phyloP scores from a whole-genome alignment of 2,329 filamentous ascomycete species.

The Pseudocercospora vitis region DNA sequence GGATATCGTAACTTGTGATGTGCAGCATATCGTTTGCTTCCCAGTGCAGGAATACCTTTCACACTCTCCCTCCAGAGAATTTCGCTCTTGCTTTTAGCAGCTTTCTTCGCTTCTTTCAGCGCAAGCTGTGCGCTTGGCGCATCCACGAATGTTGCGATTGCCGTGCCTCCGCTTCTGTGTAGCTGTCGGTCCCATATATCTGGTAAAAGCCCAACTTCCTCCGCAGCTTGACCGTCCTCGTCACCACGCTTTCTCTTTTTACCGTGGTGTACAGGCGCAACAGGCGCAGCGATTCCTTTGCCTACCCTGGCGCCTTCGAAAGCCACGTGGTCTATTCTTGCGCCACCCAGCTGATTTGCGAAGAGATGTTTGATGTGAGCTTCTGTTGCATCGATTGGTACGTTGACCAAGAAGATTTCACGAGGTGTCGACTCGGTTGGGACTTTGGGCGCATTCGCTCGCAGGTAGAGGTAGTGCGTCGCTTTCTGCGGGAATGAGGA shows the following conservation, averaged over 20 bases:
- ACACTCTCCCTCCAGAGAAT: constrained; percentile 68
- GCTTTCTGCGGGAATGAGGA: constrained; percentile 62
- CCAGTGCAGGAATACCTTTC: constrained; percentile 58
- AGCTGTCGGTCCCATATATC: constrained; percentile 71
- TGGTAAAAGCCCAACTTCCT: constrained; percentile 57
- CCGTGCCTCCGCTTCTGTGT: constrained; percentile 72
- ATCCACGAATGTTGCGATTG: constrained; percentile 81
- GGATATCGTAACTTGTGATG: constrained; percentile 75
- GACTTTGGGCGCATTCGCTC: constrained; percentile 76
- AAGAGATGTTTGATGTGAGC: constrained; percentile 75
- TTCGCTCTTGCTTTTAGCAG: constrained; percentile 56
- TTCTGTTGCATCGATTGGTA: constrained; percentile 81
- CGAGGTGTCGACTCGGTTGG: constrained; percentile 71
- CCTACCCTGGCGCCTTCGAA: constrained; percentile 66
- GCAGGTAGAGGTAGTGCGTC: constrained; percentile 83
- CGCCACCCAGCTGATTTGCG: constrained; percentile 69
- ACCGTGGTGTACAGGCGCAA: constrained; percentile 37
- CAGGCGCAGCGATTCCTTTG: constrained; percentile 38
- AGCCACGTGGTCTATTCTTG: constrained; percentile 72
- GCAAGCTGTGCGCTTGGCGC: constrained; percentile 72
- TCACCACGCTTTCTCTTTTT: constrained; percentile 59
- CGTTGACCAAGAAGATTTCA: constrained; percentile 86
- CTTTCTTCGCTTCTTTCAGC: constrained; percentile 70
- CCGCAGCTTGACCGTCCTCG: constrained; percentile 42
- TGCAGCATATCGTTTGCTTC: constrained; percentile 53